Percentiles rank a stretch among this genome's conserved stretches.
These are phyloP conservation scores for Curvularia sp. DNA, from an alignment of 2,329 filamentous ascomycete genomes.

Conservation along the genomic window DNA sequence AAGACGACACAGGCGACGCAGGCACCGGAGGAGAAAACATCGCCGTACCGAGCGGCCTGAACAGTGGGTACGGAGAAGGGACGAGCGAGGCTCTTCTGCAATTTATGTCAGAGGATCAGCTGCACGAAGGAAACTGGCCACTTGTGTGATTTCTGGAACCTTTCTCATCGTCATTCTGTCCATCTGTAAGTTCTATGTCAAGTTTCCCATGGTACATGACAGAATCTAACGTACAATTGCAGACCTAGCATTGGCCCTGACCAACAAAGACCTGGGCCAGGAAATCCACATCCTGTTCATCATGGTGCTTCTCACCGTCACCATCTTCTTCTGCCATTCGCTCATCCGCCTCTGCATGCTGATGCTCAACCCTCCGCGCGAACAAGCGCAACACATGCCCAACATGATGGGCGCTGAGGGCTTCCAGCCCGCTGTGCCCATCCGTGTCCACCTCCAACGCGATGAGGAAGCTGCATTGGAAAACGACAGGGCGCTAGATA, in stretches of 20 bases:
- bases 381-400: slow-evolving; percentile 47
- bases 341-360: slow-evolving; percentile 76
- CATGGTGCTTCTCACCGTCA: slow-evolving; percentile 74
- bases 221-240: neutral
- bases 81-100: slow-evolving; percentile 25
- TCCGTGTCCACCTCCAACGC: slow-evolving; percentile 74
- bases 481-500: slow-evolving; percentile 57
- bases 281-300: slow-evolving; percentile 83
- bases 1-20: slow-evolving; percentile 47
- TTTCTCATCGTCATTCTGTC: slow-evolving; percentile 66
- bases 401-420: slow-evolving; percentile 64
- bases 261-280: slow-evolving; percentile 66
- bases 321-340: slow-evolving; percentile 81
- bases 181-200: slow-evolving; percentile 67
- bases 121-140: slow-evolving; percentile 42
- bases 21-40: slow-evolving; percentile 42
- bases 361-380: slow-evolving; percentile 57
- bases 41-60: slow-evolving; percentile 24
- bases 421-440: slow-evolving; percentile 75
- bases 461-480: slow-evolving; percentile 71
- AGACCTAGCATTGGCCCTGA: slow-evolving; percentile 78
- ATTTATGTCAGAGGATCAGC: slow-evolving; percentile 35
- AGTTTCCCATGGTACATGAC: neutral
- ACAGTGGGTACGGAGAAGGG: slow-evolving; percentile 39
- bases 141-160: slow-evolving; percentile 69